Evolutionary conservation across 179 eudicot species (phyloP).

Genomic region (Beta macrorhiza): DNA sequence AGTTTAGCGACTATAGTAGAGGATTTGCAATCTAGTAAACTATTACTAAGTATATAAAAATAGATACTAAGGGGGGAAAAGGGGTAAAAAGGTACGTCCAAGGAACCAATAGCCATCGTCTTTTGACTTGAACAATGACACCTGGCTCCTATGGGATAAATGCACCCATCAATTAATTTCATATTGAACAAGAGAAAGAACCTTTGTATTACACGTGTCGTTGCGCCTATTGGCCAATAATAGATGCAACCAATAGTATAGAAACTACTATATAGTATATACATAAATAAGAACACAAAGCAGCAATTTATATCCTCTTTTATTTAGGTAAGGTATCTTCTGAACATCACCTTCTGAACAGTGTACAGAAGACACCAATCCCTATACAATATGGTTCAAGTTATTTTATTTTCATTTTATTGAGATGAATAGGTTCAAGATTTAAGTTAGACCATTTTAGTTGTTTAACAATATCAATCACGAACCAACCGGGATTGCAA

Average conservation of each 20-base stretch:
- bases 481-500: background rate
- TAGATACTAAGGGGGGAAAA: background rate
- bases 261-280: background rate
- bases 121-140: conserved; percentile 11
- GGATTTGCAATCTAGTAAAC: conserved; percentile 10
- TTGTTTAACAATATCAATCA: background rate
- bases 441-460: background rate
- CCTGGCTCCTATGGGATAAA: background rate
- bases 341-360: background rate
- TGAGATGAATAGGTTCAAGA: too few relatives aligned
- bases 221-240: background rate
- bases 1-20: background rate
- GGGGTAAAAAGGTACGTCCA: background rate
- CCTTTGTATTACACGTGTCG: background rate
- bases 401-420: background rate
- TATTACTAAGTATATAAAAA: background rate
- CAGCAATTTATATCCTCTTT: background rate
- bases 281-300: background rate
- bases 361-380: background rate
- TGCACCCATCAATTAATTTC: too few relatives aligned
- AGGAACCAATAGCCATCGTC: background rate
- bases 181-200: conserved; percentile 9
- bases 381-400: background rate
- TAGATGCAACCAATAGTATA: background rate
- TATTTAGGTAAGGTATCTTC: background rate